Conservation (phyloP, 2,329 filamentous ascomycete genomes). For the Aspergillus fructus region DNA sequence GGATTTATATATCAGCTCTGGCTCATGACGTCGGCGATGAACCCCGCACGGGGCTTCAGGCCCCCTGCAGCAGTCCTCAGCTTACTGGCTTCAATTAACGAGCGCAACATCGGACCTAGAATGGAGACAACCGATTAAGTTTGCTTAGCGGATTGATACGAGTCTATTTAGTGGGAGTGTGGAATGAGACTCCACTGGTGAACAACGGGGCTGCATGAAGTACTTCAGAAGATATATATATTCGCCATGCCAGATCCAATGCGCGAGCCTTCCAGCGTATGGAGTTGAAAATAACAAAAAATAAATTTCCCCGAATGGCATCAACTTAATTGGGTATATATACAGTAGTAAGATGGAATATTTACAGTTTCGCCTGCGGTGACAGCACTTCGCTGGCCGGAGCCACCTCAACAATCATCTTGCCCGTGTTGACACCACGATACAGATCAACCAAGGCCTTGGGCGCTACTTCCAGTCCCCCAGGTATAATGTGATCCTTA, state of each 20-base stretch:
- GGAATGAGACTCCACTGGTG: too few species aligned
- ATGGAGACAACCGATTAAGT: background rate
- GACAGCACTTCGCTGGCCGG: slow-evolving; percentile 32
- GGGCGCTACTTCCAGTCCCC: slow-evolving; percentile 66
- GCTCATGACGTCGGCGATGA: background rate
- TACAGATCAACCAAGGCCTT: slow-evolving; percentile 64
- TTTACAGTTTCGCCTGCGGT: slow-evolving; percentile 45
- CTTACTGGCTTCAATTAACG: background rate
- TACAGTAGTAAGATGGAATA: background rate
- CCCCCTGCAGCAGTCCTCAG: background rate
- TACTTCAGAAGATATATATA: too few species aligned
- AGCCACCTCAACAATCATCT: slow-evolving; percentile 53
- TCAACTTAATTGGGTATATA: too few species aligned
- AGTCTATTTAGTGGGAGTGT: too few species aligned
- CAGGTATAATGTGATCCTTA: slow-evolving; percentile 68
- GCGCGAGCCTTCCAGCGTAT: too few species aligned
- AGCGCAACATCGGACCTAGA: background rate
- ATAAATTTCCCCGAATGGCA: too few species aligned
- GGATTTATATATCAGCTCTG: background rate
- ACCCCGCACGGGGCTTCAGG: background rate
- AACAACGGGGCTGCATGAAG: too few species aligned
- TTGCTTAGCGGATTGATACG: too few species aligned
- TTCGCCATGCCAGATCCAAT: too few species aligned
- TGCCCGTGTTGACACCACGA: slow-evolving; percentile 68
- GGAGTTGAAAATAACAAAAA: too few species aligned